Conservation (phyloP, 176 grass and related monocot species). For the Metroxylon sagu region DNA sequence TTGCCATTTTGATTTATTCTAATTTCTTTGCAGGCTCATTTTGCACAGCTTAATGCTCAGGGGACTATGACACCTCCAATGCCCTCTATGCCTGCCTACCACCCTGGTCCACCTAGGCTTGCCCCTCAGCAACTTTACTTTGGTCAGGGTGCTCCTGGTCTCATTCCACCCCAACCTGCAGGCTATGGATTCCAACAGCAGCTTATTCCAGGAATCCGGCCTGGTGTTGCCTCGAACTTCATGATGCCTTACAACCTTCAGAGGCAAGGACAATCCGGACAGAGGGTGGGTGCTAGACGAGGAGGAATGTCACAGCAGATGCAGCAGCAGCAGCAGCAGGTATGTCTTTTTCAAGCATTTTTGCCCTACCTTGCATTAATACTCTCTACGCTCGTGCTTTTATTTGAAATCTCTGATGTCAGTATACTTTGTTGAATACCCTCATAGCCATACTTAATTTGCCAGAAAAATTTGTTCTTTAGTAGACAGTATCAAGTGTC, state of each 20-base stretch:
- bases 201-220: slow-evolving; percentile 7
- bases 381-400: too few species aligned
- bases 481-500: too few species aligned
- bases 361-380: neutral
- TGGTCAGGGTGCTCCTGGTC: slow-evolving; percentile 8
- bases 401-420: too few species aligned
- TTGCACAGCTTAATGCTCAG: slow-evolving; percentile 11
- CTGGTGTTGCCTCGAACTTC: neutral
- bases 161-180: slow-evolving; percentile 9
- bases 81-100: neutral
- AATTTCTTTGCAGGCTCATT: slow-evolving; percentile 25
- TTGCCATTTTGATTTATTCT: neutral
- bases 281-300: slow-evolving; percentile 2
- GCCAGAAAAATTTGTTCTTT: too few species aligned
- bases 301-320: neutral
- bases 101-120: neutral
- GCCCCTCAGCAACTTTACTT: slow-evolving; percentile 17
- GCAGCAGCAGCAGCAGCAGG: slow-evolving; percentile 26
- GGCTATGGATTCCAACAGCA: slow-evolving; percentile 26
- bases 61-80: slow-evolving; percentile 3
- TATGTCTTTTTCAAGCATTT: neutral
- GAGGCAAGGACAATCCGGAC: slow-evolving; percentile 17
- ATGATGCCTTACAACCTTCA: slow-evolving; percentile 18
- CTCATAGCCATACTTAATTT: too few species aligned
- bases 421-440: too few species aligned